Evolutionary conservation across 495 filamentous ascomycete genomes (phyloP).

Genomic region (Daldinia caldariorum): DNA sequence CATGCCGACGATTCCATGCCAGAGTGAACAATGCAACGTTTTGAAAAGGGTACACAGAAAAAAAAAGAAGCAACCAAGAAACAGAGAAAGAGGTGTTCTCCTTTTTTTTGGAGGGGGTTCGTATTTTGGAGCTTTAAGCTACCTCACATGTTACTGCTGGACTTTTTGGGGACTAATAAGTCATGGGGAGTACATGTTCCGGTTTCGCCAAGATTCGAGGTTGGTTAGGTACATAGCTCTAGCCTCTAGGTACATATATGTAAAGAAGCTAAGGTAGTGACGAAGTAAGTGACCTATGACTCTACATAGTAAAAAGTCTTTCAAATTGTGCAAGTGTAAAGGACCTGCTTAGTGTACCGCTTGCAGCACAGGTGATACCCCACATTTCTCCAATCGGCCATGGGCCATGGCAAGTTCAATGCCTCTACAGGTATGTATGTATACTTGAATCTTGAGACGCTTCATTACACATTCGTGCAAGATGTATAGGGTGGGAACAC

Average conservation of each 20-base stretch:
- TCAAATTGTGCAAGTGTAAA: background rate
- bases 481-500: too few species aligned
- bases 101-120: background rate
- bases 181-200: slow-evolving; percentile 30
- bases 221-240: background rate
- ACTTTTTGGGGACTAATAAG: too few species aligned
- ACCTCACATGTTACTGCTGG: slow-evolving; percentile 14
- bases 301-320: background rate
- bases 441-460: too few species aligned
- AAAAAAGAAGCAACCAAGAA: background rate
- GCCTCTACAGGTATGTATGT: too few species aligned
- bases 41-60: slow-evolving; percentile 1
- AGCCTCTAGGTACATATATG: slow-evolving; percentile 4
- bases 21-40: slow-evolving; percentile 25
- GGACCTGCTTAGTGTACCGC: slow-evolving; percentile 19
- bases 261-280: slow-evolving; percentile 14
- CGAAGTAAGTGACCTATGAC: slow-evolving; percentile 8
- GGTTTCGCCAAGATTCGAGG: slow-evolving; percentile 28
- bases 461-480: too few species aligned
- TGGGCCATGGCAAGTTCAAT: background rate
- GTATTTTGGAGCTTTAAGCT: slow-evolving; percentile 11
- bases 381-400: slow-evolving; percentile 38
- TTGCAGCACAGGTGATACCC: slow-evolving; percentile 28
- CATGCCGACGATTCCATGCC: slow-evolving; percentile 62
- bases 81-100: background rate